Percentiles rank a stretch among this genome's conserved stretches.
Evolutionary conservation across 2,329 filamentous ascomycete species (phyloP).

Genomic region (Bertia moriformis): DNA sequence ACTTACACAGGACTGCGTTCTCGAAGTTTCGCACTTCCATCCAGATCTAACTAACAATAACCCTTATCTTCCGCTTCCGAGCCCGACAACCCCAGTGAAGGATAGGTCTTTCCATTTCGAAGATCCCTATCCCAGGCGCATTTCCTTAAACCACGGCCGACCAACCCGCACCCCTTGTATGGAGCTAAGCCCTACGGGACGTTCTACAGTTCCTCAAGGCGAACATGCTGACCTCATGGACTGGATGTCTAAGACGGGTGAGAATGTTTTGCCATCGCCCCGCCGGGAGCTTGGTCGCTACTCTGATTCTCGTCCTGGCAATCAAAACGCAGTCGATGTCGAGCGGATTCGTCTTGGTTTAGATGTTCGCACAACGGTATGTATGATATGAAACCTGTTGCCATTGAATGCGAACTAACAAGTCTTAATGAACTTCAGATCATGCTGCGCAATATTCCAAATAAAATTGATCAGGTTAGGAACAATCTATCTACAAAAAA

Average conservation of each 20-base stretch:
- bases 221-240: slow-evolving; percentile 14
- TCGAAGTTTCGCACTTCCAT: neutral
- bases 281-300: slow-evolving; percentile 4
- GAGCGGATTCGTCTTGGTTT: neutral
- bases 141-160: slow-evolving; percentile 3
- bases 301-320: slow-evolving; percentile 5
- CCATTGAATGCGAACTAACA: slow-evolving; percentile 10
- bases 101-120: neutral
- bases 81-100: neutral
- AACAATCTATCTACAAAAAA: neutral
- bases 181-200: slow-evolving; percentile 20
- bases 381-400: slow-evolving; percentile 10
- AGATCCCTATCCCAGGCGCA: neutral
- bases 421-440: slow-evolving; percentile 39
- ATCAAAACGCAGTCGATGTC: slow-evolving; percentile 3
- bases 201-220: slow-evolving; percentile 19
- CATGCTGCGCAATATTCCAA: slow-evolving; percentile 90
- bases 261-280: slow-evolving; percentile 12
- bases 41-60: neutral
- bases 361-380: slow-evolving; percentile 60
- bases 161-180: slow-evolving; percentile 10
- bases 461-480: slow-evolving; percentile 45
- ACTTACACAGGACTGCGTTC: neutral
- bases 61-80: neutral
- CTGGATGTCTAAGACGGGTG: slow-evolving; percentile 14